Base-by-base conservation (phyloP, 495 filamentous ascomycete genomes). In the Aspergillus sparsus region DNA sequence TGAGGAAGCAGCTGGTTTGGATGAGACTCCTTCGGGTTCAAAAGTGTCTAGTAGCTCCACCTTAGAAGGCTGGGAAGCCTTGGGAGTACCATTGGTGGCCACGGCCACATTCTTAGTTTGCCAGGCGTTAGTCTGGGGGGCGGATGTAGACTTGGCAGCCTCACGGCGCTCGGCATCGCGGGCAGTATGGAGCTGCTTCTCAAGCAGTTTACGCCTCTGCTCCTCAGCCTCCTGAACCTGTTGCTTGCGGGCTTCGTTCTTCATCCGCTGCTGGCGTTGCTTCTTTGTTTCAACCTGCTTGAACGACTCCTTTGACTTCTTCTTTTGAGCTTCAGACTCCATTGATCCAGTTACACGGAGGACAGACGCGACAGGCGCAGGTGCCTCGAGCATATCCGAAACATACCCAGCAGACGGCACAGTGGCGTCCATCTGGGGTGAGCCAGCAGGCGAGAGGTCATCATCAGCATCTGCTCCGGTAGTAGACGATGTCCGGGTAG, bases 361-460 rank as follows among this genome's bases (percentile, higher is more conserved):
- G 41, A 92, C 85, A 6, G 87, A 85, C n/a, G 90, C 88, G 18
- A 81, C 89, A 39, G 85, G 68, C 16, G 85, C 69, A 44, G 81
- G 77, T 15, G 89, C 77, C 74, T 94, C 92, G 18, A 96, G 84
- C 92, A 96, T 96, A 70, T 96, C 92, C 49, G 87, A 87, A 47
- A 95, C 83, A 65, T 86, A 90, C 15, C 80, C 82, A 41, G 74
- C 78, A 42, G 72, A 71, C 13, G 80, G 71, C 21, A 75, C 82
- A 27, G 88, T 82, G 44, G 75, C 72, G 33, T 71, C 74, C 42
- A 74, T 73, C 58, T 63, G 52, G 49, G 89, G 88, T 31, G 89
- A 91, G 51, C 77, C 79, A 46, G 78, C 71, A 10, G 85, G 74
- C 8, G 89, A 92, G 58, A 89, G 80, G 64, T 92, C 89, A 68